phyloP scores from a whole-genome alignment of 257 asterid genomes.

The Eustoma russellianum region DNA sequence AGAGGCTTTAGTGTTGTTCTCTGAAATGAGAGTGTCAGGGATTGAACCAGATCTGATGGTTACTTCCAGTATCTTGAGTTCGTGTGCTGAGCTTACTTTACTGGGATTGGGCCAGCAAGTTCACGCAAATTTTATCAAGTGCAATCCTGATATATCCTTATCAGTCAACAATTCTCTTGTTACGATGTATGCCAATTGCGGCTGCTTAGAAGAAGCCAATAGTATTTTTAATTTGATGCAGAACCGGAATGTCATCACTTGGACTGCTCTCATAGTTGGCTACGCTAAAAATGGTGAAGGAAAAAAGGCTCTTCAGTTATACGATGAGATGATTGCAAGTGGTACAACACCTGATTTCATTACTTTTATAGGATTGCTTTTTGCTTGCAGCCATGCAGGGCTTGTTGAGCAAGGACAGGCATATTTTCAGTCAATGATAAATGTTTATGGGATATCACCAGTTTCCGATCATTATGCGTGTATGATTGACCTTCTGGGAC shows the following conservation, averaged over 20 bases:
- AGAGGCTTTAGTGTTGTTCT: constrained; percentile 45
- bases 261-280: constrained; percentile 78
- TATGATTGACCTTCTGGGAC: constrained; percentile 77
- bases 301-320: constrained; percentile 36
- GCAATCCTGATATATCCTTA: constrained; percentile 29
- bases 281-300: constrained; percentile 71
- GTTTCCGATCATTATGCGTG: constrained; percentile 72
- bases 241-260: constrained; percentile 51
- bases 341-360: constrained; percentile 65
- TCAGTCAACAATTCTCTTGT: constrained; percentile 64
- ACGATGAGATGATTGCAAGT: constrained; percentile 47
- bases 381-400: constrained; percentile 90
- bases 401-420: constrained; percentile 47
- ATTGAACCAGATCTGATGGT: constrained; percentile 42
- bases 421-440: constrained; percentile 51
- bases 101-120: constrained; percentile 59
- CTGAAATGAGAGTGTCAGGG: constrained; percentile 45
- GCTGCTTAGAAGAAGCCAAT: constrained; percentile 46
- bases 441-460: constrained; percentile 47
- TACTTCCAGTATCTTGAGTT: constrained; percentile 54
- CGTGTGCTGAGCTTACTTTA: constrained; percentile 61
- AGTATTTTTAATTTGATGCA: constrained; percentile 44
- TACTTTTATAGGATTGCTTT: constrained; percentile 68
- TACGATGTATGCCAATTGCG: constrained; percentile 66
- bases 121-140: constrained; percentile 47